Evolutionary conservation across 1,284 basidiomycete species (phyloP).

Genomic region (Puccinia brachypodii): DNA sequence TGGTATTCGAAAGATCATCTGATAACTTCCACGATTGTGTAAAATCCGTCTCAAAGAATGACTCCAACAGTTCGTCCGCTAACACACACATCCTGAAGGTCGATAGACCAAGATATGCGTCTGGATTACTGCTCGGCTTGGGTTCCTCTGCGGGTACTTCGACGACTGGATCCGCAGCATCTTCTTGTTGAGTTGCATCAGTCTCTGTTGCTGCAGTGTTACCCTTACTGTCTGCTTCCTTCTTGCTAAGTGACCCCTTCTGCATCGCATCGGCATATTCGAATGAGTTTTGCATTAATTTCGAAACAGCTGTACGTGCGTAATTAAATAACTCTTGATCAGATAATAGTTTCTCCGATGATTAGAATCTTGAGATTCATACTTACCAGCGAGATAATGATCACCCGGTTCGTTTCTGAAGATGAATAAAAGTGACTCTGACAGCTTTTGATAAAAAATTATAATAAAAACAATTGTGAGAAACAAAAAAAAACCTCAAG

Average conservation of each 20-base stretch:
- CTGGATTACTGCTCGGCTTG: constrained; percentile 43
- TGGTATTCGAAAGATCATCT: constrained; percentile 60
- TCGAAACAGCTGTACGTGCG: constrained; percentile 68
- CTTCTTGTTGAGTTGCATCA: constrained; percentile 46
- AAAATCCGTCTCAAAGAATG: constrained; percentile 88
- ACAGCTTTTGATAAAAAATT: constrained; percentile 26
- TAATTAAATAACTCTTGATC: neutral
- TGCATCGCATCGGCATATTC: constrained; percentile 87
- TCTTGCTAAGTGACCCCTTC: constrained; percentile 16
- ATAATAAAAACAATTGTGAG: too few species aligned
- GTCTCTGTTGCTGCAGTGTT: neutral
- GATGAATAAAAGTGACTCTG: constrained; percentile 69
- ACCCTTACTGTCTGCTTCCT: constrained; percentile 1
- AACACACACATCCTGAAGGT: constrained; percentile 97
- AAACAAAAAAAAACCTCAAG: too few species aligned
- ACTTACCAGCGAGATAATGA: constrained; percentile 73
- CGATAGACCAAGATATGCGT: constrained; percentile 56
- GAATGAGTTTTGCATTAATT: constrained; percentile 95
- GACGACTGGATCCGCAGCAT: constrained; percentile 3
- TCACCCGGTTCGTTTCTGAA: constrained; percentile 98
- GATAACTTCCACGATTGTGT: constrained; percentile 81
- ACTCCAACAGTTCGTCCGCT: constrained; percentile 88
- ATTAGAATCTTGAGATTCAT: neutral
- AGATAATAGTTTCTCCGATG: neutral
- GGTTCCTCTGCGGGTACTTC: constrained; percentile 4